Evolutionary conservation across 179 eudicot genomes (phyloP).

Genomic region (Beta corolliflora): DNA sequence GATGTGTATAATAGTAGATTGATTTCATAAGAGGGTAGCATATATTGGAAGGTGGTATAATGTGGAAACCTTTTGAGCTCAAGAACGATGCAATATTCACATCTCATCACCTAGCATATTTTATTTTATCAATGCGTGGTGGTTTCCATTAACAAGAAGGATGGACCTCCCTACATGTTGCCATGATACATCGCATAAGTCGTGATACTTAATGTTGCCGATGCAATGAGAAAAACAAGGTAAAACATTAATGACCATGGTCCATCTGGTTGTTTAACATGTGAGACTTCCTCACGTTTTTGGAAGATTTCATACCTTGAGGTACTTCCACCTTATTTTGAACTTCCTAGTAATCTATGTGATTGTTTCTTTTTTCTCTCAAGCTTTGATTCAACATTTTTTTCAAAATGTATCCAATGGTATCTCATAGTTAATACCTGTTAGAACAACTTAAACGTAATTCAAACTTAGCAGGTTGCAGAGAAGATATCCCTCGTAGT

Average conservation of each 20-base stretch:
- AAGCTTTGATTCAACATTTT: too few species aligned
- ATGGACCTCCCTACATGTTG: slow-evolving; percentile 93
- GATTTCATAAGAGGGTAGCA: too few species aligned
- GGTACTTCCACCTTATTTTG: neutral
- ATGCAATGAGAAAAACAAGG: slow-evolving; percentile 75
- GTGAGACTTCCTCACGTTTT: slow-evolving; percentile 8
- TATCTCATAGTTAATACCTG: too few species aligned
- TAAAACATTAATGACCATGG: slow-evolving; percentile 23
- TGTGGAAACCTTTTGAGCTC: too few species aligned
- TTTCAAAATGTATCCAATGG: neutral
- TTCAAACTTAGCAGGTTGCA: neutral
- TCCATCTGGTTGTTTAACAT: slow-evolving; percentile 5
- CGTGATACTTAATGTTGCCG: slow-evolving; percentile 80
- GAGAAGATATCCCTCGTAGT: slow-evolving; percentile 1
- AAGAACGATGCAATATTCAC: too few species aligned
- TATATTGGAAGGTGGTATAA: too few species aligned
- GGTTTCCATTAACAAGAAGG: slow-evolving; percentile 60
- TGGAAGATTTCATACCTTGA: neutral
- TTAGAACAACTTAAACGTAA: neutral
- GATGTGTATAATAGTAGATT: too few species aligned
- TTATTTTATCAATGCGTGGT: neutral
- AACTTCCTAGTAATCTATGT: neutral
- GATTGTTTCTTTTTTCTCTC: neutral
- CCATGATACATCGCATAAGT: slow-evolving; percentile 78
- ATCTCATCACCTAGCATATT: too few species aligned